phyloP scores from a whole-genome alignment of 257 asterid species.

The Gentiana dahurica region DNA sequence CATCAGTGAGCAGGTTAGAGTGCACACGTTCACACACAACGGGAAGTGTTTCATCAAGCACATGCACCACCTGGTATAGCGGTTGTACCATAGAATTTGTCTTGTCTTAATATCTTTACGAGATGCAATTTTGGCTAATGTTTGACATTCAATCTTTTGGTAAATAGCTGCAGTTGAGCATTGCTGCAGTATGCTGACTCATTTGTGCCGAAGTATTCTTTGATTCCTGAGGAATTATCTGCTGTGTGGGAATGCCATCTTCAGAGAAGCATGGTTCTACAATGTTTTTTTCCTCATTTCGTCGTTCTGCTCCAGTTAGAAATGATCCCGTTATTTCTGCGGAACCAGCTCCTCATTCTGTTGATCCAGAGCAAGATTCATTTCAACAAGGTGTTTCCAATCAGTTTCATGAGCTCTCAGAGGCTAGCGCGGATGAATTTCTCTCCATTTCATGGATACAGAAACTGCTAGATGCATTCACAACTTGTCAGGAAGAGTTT shows the following conservation, averaged over 20 bases:
- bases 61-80: not conserved
- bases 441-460: conserved; percentile 76
- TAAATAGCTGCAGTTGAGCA: too few relatives aligned
- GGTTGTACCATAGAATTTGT: not conserved
- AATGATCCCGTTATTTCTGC: conserved; percentile 51
- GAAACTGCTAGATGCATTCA: conserved; percentile 54
- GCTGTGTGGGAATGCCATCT: conserved; percentile 52
- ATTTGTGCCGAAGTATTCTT: conserved; percentile 8
- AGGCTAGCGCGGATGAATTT: conserved; percentile 43
- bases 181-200: not conserved
- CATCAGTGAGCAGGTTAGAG: too few relatives aligned
- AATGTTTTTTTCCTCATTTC: conserved; percentile 68
- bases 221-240: conserved; percentile 16
- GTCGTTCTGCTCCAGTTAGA: conserved; percentile 56
- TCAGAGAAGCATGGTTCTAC: conserved; percentile 47
- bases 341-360: conserved; percentile 35
- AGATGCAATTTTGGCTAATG: conserved; percentile 1
- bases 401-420: conserved; percentile 49
- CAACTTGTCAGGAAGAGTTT: conserved; percentile 57
- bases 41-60: not conserved
- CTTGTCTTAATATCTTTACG: conserved; percentile 1
- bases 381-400: conserved; percentile 48
- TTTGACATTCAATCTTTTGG: not conserved
- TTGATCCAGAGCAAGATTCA: conserved; percentile 26
- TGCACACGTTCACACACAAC: too few relatives aligned